Evolutionary conservation across 108 stramenopile genomes (phyloP).

Genomic region (Skeletonema tropicum): DNA sequence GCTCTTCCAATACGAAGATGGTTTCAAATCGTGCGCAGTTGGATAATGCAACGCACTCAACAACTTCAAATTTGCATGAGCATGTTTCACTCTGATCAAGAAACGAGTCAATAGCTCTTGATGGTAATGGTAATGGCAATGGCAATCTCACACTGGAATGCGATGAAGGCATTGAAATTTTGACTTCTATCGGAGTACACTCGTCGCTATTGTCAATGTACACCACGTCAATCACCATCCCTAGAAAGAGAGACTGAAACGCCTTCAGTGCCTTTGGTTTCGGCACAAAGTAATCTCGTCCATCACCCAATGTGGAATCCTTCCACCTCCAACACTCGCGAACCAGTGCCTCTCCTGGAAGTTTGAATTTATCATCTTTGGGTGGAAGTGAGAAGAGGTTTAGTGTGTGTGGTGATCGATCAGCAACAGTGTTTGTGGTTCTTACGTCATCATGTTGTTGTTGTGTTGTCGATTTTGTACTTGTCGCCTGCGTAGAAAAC

Average conservation of each 20-base stretch:
- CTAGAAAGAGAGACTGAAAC: conserved; percentile 52
- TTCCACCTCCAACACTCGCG: conserved; percentile 82
- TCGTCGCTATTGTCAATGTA: background rate
- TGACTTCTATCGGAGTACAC: background rate
- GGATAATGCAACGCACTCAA: conserved; percentile 70
- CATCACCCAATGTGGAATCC: conserved; percentile 76
- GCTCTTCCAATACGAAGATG: conserved; percentile 29
- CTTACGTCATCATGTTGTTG: background rate
- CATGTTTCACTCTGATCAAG: background rate
- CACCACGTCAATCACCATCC: conserved; percentile 26
- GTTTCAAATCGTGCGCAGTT: conserved; percentile 82
- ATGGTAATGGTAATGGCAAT: too few species aligned
- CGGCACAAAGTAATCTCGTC: conserved; percentile 83
- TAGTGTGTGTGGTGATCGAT: conserved; percentile 1
- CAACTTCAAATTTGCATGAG: conserved; percentile 18
- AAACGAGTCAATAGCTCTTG: too few species aligned
- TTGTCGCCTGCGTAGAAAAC: background rate
- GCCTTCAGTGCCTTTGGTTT: conserved; percentile 67
- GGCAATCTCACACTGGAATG: background rate
- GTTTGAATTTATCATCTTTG: conserved; percentile 25
- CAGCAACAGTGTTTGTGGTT: background rate
- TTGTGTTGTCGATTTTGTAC: background rate
- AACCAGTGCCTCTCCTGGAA: conserved; percentile 40
- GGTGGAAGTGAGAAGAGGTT: conserved; percentile 43
- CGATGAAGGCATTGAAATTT: background rate